phyloP scores from a whole-genome alignment of 371 early-diverging fungal genomes.

The Syncephalastrum monosporum region DNA sequence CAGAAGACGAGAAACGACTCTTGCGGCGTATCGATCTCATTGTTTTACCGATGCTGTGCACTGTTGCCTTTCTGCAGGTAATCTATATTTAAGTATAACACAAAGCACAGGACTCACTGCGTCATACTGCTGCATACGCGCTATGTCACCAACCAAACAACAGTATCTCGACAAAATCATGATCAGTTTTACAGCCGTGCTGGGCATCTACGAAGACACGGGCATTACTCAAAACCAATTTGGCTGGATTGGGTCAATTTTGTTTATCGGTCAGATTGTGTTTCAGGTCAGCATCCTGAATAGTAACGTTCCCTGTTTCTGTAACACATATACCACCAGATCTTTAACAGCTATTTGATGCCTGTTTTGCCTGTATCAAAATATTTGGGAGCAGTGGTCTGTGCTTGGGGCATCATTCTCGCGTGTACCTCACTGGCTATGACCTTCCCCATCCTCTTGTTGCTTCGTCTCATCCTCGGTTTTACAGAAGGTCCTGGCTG shows the following conservation, averaged over 20 bases:
- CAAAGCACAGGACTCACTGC: too few relatives aligned
- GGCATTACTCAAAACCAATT: slow-evolving; percentile 7
- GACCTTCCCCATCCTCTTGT: slow-evolving; percentile 13
- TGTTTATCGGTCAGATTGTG: slow-evolving; percentile 10
- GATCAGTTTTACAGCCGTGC: slow-evolving; percentile 8
- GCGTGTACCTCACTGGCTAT: slow-evolving; percentile 9
- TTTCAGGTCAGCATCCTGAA: slow-evolving; percentile 8
- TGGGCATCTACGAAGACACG: slow-evolving; percentile 11
- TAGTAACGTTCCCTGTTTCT: too few relatives aligned
- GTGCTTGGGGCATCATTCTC: slow-evolving; percentile 18
- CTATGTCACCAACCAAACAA: too few relatives aligned
- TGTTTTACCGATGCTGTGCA: too few relatives aligned
- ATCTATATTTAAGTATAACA: too few relatives aligned
- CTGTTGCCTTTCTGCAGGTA: too few relatives aligned
- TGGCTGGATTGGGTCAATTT: slow-evolving; percentile 12
- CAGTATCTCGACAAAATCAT: slow-evolving; percentile 15
- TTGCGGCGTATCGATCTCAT: too few relatives aligned
- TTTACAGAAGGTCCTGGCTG: slow-evolving; percentile 18
- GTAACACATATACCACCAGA: slow-evolving; percentile 4
- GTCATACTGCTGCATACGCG: too few relatives aligned
- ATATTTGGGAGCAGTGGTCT: slow-evolving; percentile 15
- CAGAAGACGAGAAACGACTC: too few relatives aligned
- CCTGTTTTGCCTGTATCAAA: slow-evolving; percentile 12
- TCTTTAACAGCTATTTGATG: slow-evolving; percentile 21
- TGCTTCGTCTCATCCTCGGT: slow-evolving; percentile 18